A percentile compares a stretch with the other conserved stretches of the same genome.
phyloP scores from a whole-genome alignment of 768 basidiomycete genomes.

The Kwoniella mangroviensis region DNA sequence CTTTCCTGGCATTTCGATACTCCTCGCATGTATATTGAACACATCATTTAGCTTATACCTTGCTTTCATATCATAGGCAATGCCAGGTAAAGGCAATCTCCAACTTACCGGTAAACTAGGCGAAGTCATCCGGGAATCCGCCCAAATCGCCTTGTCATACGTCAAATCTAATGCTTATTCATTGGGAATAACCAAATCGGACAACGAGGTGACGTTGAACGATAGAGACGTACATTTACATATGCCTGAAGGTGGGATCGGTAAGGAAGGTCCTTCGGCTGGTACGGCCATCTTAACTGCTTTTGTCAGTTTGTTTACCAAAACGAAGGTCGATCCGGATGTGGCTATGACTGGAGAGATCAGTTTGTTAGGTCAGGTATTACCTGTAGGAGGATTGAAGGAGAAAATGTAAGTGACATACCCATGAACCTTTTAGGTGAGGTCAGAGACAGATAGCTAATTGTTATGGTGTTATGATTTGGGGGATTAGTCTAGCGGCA shows the following conservation, averaged over 20 bases:
- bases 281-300: slow-evolving; percentile 92
- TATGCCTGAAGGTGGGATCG: slow-evolving; percentile 63
- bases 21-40: too few relatives aligned
- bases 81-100: slow-evolving; percentile 92
- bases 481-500: slow-evolving; percentile 73
- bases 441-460: background rate
- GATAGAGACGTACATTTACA: slow-evolving; percentile 92
- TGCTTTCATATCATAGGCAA: slow-evolving; percentile 65
- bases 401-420: slow-evolving; percentile 56
- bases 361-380: slow-evolving; percentile 90
- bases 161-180: slow-evolving; percentile 87
- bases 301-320: slow-evolving; percentile 88
- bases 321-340: slow-evolving; percentile 79
- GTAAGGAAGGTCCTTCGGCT: slow-evolving; percentile 90
- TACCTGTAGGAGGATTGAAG: slow-evolving; percentile 94
- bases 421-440: background rate
- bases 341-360: slow-evolving; percentile 99
- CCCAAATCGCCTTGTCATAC: slow-evolving; percentile 92
- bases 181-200: slow-evolving; percentile 77
- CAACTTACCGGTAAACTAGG: slow-evolving; percentile 96
- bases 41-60: background rate
- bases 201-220: slow-evolving; percentile 76
- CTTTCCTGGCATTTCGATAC: too few relatives aligned
- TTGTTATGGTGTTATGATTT: background rate
- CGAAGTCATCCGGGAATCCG: slow-evolving; percentile 95